phyloP scores from a whole-genome alignment of 73 alveolate species.

The Uronychia binucleata region DNA sequence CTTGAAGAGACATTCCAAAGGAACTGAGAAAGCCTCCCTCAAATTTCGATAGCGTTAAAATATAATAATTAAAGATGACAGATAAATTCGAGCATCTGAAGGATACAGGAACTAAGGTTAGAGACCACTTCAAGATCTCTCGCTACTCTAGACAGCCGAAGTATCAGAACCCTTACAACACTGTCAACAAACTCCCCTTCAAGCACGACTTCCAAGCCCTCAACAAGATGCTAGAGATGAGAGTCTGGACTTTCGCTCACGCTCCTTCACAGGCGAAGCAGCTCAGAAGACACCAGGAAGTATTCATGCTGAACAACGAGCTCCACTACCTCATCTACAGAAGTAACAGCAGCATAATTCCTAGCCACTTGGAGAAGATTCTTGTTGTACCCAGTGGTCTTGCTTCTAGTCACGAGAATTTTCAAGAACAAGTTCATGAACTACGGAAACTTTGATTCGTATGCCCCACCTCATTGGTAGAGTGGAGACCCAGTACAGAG shows the following conservation, averaged over 20 bases:
- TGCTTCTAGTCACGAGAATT: slow-evolving; percentile 31
- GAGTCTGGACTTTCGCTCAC: slow-evolving; percentile 53
- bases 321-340: slow-evolving; percentile 34
- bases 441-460: slow-evolving; percentile 21
- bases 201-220: slow-evolving; percentile 26
- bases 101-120: not conserved
- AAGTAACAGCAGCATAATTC: not conserved
- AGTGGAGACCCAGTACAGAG: slow-evolving; percentile 27
- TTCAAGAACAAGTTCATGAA: slow-evolving; percentile 12
- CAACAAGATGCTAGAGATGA: slow-evolving; percentile 44
- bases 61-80: not conserved
- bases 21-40: no score
- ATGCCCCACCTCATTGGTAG: not conserved
- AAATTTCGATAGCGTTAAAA: no score
- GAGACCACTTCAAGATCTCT: not conserved
- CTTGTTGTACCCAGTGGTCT: slow-evolving; percentile 4
- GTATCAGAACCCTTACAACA: not conserved
- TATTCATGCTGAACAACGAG: slow-evolving; percentile 38
- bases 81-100: not conserved
- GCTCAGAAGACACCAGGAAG: slow-evolving; percentile 39
- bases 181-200: slow-evolving; percentile 38
- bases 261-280: slow-evolving; percentile 36
- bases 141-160: not conserved
- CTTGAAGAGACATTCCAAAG: no score
- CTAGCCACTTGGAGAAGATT: slow-evolving; percentile 41